Evolutionary conservation across 2,329 filamentous ascomycete genomes (phyloP), one percentile per base, ranked within the genome.

Genomic region (Fusarium humuli): DNA sequence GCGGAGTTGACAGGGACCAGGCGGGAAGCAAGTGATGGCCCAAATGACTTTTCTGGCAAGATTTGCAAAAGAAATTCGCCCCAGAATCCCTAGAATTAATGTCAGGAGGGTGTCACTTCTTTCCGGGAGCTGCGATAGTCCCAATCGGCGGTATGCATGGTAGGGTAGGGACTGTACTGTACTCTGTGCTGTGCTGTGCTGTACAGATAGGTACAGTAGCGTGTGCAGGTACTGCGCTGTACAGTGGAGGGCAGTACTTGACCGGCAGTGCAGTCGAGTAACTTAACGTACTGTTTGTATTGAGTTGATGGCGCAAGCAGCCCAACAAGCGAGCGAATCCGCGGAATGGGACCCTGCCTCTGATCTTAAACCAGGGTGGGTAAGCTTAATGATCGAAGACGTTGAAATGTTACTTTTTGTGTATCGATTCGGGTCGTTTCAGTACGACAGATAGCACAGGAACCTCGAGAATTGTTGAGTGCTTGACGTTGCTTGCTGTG

Each of bases 1-100:
- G 71, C 70, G 73, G 66, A 73, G 71, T 58, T n/a, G 73, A 68
- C 75, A 75, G 63, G 75, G 75, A 76, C 75, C 71, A 74, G 75
- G 60, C 60, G 56, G 46, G 73, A 73, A 75, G 74, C 57, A 69
- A 73, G 74, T 62, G 64, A 68, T 69, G 63, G 58, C 65, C 71
- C 70, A 70, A 62, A 73, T 61, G 57, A 67, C 60, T 55, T 47
- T 75, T 75, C 63, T 70, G 75, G 71, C 44, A 76, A 76, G 75
- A 76, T 76, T 76, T 76, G 73, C 75, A 75, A 61, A 42, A 53
- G 23, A 32, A 71, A 74, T 71, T 76, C 62, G 73, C 73, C 74
- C 68, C 73, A 73, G 57, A 63, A 66, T 66, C 46, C 65, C 54
- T 48, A 48, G 34, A 45, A 25, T 57, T 65, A 47, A 49, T 70